These are phyloP conservation scores for Populus tremula DNA, from an alignment of 345 rosid genomes.

Conservation along the genomic window DNA sequence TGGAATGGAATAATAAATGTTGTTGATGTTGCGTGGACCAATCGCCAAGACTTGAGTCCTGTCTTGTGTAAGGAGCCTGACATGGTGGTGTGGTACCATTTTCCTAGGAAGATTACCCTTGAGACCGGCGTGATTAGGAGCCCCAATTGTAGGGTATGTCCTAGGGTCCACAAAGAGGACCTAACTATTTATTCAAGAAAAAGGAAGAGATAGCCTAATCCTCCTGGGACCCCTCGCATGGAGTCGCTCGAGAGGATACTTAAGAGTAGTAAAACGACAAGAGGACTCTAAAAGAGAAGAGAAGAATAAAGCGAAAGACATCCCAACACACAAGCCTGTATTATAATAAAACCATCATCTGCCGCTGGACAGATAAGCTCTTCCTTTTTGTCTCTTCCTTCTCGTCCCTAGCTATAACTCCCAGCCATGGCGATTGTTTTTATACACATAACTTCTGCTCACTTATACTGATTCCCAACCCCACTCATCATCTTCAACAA, in stretches of 20 bases:
- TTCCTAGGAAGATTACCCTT: slow-evolving; percentile 49
- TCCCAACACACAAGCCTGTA: slow-evolving; percentile 34
- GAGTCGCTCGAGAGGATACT: slow-evolving; percentile 13
- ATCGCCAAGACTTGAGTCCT: too few relatives aligned
- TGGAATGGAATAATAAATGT: too few relatives aligned
- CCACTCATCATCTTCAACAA: not conserved
- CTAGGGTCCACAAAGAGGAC: not conserved
- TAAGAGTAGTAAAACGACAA: slow-evolving; percentile 18
- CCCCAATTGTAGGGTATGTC: slow-evolving; percentile 16
- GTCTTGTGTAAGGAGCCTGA: not conserved
- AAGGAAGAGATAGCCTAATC: slow-evolving; percentile 7
- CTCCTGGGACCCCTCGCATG: slow-evolving; percentile 8
- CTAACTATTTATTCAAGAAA: not conserved
- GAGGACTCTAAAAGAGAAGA: slow-evolving; percentile 19
- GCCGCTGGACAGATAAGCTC: slow-evolving; percentile 63
- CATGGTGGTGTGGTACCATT: slow-evolving; percentile 33
- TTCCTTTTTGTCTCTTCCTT: slow-evolving; percentile 52
- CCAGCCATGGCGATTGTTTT: not conserved
- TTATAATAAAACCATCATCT: slow-evolving; percentile 15
- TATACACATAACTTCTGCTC: not conserved
- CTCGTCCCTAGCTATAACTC: not conserved
- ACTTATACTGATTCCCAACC: not conserved
- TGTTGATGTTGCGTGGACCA: not conserved
- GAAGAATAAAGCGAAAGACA: slow-evolving; percentile 35
- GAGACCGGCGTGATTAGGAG: slow-evolving; percentile 17